Evolutionary conservation across 371 early-diverging fungal species (phyloP), one percentile per base, ranked within the genome.

Genomic region (Dichotomocladium elegans): DNA sequence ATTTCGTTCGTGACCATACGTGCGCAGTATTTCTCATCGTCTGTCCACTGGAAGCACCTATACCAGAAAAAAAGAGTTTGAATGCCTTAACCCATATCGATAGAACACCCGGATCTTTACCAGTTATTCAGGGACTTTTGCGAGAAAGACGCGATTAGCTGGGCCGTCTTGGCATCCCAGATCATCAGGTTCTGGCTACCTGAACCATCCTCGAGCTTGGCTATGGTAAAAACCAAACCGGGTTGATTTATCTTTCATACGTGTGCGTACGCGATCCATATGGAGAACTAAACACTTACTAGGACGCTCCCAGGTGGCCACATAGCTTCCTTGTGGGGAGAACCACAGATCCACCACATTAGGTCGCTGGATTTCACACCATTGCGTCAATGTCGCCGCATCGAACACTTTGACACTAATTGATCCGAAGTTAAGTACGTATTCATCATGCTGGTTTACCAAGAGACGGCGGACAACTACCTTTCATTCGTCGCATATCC

Each of bases 21-120:
- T 22, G 92, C 92, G 68, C 86, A 93, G 63, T 80, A 88, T 31
- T 82, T 57, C 73, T 98, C 98, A 58, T 93, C 93, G 46, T 86
- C 88, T 22, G 95, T 93, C 94, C 94, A 98, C 66, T 95, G 92
- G 63, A 92, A 82, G 51, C 92, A 88, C 86, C 91, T 84, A 53
- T 31, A 43, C 3, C n/a, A n/a, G n/a, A n/a, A n/a, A n/a, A n/a
- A n/a, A n/a, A n/a, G n/a, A n/a, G n/a, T n/a, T 52, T 7, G 28
- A 42, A 10, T 24, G 28, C 24, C 12, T 47, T n/a, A 24, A 53
- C 6, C 27, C 19, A 29, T 19, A n/a, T n/a, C n/a, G 11, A 33
- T 50, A 3, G 17, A 25, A 15, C 26, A 33, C 17, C 2, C 37
- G 11, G 29, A 28, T 15, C n/a, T 9, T 53, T 73, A 83, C 85